Conservation (phyloP, 345 rosid species). For the Syzygium aqueum region DNA sequence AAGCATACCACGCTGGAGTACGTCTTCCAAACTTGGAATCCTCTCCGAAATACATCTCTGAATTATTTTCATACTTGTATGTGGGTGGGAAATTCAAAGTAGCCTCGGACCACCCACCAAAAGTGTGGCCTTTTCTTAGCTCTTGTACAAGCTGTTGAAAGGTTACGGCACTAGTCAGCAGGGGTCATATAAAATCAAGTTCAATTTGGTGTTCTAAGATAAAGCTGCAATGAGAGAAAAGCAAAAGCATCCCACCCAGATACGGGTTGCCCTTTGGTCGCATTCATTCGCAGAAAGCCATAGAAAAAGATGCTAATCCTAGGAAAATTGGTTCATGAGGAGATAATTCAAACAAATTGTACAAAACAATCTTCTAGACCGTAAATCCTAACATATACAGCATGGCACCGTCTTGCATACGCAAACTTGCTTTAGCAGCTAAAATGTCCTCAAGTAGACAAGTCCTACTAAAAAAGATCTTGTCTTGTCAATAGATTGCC, state of each 20-base stretch:
- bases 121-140: constrained; percentile 54
- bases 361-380: background rate
- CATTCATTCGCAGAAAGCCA: background rate
- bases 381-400: background rate
- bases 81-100: constrained; percentile 70
- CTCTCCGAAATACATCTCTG: constrained; percentile 66
- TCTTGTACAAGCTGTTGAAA: constrained; percentile 56
- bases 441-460: background rate
- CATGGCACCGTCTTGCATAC: background rate
- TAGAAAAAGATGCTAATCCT: background rate
- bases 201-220: background rate
- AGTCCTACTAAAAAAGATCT: background rate
- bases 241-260: background rate
- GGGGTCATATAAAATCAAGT: background rate
- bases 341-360: background rate
- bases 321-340: background rate
- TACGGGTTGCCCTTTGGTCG: background rate
- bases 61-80: constrained; percentile 71
- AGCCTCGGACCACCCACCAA: constrained; percentile 95
- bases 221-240: background rate
- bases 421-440: background rate
- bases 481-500: background rate
- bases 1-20: constrained; percentile 71
- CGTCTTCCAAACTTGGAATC: constrained; percentile 75
- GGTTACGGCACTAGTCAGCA: background rate